phyloP scores from a whole-genome alignment of 2,329 filamentous ascomycete species.

The Xylaria sp. region DNA sequence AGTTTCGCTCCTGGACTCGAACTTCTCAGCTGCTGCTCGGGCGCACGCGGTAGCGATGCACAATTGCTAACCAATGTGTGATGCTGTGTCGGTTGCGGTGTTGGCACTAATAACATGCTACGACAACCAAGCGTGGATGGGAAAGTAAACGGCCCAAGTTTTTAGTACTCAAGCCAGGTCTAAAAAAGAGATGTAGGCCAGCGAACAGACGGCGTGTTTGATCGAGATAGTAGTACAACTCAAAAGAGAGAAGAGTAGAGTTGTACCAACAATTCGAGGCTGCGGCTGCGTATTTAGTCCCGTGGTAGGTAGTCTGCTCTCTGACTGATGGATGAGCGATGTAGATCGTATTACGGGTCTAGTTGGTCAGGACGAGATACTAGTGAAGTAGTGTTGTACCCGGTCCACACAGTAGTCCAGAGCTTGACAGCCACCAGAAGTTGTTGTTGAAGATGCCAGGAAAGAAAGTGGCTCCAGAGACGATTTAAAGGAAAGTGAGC shows the following conservation, averaged over 20 bases:
- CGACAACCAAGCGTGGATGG: conserved; percentile 46
- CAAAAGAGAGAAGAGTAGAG: conserved; percentile 49
- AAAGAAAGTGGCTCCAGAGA: conserved; percentile 40
- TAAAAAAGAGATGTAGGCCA: conserved; percentile 46
- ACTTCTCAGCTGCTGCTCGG: conserved; percentile 46
- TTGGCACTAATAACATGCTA: conserved; percentile 52
- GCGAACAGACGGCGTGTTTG: conserved; percentile 46
- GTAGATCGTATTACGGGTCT: conserved; percentile 47
- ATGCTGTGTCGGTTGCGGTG: conserved; percentile 47
- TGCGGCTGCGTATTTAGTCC: conserved; percentile 54
- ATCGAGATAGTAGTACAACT: conserved; percentile 45
- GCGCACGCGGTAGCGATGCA: conserved; percentile 47
- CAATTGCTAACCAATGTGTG: conserved; percentile 49
- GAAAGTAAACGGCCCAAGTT: conserved; percentile 46
- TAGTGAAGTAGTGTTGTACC: conserved; percentile 42
- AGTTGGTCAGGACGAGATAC: conserved; percentile 46
- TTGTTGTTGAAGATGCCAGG: conserved; percentile 45
- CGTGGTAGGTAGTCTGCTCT: conserved; percentile 47
- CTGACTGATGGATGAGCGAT: conserved; percentile 49
- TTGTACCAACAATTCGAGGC: conserved; percentile 47
- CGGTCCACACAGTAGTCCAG: conserved; percentile 43
- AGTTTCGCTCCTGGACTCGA: conserved; percentile 47
- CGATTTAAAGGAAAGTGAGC: conserved; percentile 41
- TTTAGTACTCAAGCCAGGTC: conserved; percentile 51
- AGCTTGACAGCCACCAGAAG: conserved; percentile 46